Evolutionary conservation across 1,139 yeast species (phyloP).

Genomic region (Candida tetrigidarum): DNA sequence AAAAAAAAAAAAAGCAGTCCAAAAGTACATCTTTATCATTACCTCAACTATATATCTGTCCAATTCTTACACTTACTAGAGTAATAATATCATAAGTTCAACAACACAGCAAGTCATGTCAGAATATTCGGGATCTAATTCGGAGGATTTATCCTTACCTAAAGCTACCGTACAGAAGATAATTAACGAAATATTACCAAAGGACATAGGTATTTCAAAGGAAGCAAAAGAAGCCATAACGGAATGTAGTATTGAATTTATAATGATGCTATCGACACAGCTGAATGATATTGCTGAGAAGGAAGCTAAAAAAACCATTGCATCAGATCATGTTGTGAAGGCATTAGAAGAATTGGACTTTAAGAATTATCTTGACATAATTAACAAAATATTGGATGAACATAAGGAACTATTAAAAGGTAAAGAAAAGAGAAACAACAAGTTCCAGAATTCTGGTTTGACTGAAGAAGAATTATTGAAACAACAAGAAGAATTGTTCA

Average conservation of each 20-base stretch:
- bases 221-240: conserved; percentile 96
- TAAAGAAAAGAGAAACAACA: conserved; percentile 91
- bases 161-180: conserved; percentile 96
- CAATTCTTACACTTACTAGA: not conserved
- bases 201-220: conserved; percentile 84
- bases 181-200: conserved; percentile 84
- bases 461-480: conserved; percentile 89
- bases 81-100: not conserved
- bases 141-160: conserved; percentile 52
- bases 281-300: conserved; percentile 96
- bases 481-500: conserved; percentile 92
- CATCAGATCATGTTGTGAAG: conserved; percentile 93
- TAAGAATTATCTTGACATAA: conserved; percentile 78
- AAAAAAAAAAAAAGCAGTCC: too few species aligned
- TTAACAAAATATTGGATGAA: conserved; percentile 80
- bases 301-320: conserved; percentile 95
- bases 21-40: too few species aligned
- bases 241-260: conserved; percentile 94
- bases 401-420: conserved; percentile 87
- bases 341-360: conserved; percentile 91
- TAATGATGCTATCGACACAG: conserved; percentile 92
- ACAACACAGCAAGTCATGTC: conserved; percentile 28
- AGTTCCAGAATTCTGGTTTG: conserved; percentile 90
- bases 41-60: not conserved
- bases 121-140: conserved; percentile 38